Evolutionary conservation across 2,329 filamentous ascomycete genomes (phyloP), one percentile per base, ranked within the genome.

Genomic region (Didymella sp.): DNA sequence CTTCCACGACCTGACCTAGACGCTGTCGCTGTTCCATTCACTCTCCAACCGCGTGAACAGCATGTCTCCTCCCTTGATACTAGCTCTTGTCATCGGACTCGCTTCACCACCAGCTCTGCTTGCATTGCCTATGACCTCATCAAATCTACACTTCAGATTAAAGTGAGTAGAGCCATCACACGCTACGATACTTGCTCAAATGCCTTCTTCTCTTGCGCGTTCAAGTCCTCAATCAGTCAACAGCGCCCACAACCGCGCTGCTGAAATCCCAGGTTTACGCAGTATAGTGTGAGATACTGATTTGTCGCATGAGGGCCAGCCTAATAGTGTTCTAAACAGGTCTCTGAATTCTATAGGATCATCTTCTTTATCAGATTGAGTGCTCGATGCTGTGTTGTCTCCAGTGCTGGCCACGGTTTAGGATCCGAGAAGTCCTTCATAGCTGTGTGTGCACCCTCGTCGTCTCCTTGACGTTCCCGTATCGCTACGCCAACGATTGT

Each of bases 221-320:
- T 76, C 64, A 0, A 81, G 59, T 0, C 80, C 80, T 78, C 78
- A 80, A 22, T 66, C 51, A 11, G 80, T 78, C 7, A 82, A 70
- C 22, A 61, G 61, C 67, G 69, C 1, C 79, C 80, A 11, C 77
- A 51, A 2, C 73, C 76, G 35, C 62, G 62, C 4, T 76, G 70
- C 42, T 81, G 78, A 25, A 71, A 73, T 5, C 73, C 70, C 0
- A 79, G 80, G 42, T 77, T 72, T 1, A 79, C 70, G n/a, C 69
- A 72, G 7, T 79, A 61, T 2, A 71, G 50, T 4, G 76, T 71
- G 3, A 82, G 70, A 45, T 75, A 77, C 76, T 75, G 80, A 19
- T 72, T 75, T 17, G 77, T 67, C 0, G 57, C 60, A 6, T 76
- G 66, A 3, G 46, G 28, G 19, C 64, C 57, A 13, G 46, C 15